Conservation (phyloP, 257 asterid genomes). For the Nicotiana tomentosiformis region DNA sequence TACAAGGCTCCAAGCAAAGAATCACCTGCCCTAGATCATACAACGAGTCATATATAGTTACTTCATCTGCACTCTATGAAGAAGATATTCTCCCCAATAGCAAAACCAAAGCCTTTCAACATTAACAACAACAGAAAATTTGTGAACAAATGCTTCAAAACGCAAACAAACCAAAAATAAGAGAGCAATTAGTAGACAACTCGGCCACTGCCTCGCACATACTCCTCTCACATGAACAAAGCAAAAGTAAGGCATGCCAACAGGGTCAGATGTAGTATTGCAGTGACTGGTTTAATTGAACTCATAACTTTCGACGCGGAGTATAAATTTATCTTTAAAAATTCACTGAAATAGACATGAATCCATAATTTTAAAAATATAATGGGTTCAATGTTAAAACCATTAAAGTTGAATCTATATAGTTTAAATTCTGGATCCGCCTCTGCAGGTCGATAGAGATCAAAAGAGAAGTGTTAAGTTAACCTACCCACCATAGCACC, state of each 20-base stretch:
- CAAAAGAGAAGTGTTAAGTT: background rate
- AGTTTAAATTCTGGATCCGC: too few species aligned
- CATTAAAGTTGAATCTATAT: too few species aligned
- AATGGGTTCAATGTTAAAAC: too few species aligned
- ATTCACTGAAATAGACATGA: too few species aligned
- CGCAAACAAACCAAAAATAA: background rate
- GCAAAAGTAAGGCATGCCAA: too few species aligned
- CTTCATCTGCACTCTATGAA: background rate
- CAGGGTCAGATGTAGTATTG: too few species aligned
- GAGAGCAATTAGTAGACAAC: background rate
- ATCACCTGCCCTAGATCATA: slow-evolving; percentile 22
- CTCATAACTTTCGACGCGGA: too few species aligned
- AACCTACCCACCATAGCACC: background rate
- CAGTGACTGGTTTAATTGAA: too few species aligned
- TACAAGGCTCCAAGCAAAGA: background rate
- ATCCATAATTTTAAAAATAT: too few species aligned
- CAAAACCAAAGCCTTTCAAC: background rate
- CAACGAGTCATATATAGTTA: background rate
- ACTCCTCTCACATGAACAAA: too few species aligned
- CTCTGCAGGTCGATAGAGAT: too few species aligned
- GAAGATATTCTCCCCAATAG: background rate
- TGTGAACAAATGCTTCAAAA: background rate
- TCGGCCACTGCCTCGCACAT: background rate
- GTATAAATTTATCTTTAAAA: too few species aligned
- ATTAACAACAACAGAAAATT: background rate